Conservation (phyloP, 257 asterid genomes). For the Capsicum chinense region DNA sequence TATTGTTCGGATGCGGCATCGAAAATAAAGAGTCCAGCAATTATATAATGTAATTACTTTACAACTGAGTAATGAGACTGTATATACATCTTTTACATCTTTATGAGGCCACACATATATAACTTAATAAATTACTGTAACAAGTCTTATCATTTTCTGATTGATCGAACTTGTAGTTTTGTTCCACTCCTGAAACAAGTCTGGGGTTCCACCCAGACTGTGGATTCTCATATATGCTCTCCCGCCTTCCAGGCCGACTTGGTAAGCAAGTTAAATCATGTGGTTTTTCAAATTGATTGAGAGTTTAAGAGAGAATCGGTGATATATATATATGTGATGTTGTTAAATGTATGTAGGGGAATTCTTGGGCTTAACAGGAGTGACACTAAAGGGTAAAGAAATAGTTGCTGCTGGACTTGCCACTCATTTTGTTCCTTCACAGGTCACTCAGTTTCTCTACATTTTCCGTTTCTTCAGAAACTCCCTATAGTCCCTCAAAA, state of each 20-base stretch:
- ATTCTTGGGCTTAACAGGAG: slow-evolving; percentile 80
- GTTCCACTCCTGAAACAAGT: slow-evolving; percentile 90
- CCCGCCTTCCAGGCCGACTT: slow-evolving; percentile 74
- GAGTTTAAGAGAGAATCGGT: neutral
- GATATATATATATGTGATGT: neutral
- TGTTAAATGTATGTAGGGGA: slow-evolving; percentile 55
- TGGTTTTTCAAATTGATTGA: neutral
- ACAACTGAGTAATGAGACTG: too few species aligned
- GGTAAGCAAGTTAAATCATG: slow-evolving; percentile 41
- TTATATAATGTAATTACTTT: too few species aligned
- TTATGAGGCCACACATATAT: too few species aligned
- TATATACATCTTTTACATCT: too few species aligned
- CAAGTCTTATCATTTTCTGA: too few species aligned
- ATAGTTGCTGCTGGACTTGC: slow-evolving; percentile 82
- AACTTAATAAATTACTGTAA: too few species aligned
- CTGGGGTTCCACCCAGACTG: slow-evolving; percentile 91
- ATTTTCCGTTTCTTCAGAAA: neutral
- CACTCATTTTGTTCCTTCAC: slow-evolving; percentile 82
- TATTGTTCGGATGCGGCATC: too few species aligned
- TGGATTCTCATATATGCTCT: slow-evolving; percentile 29
- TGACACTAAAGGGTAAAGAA: slow-evolving; percentile 75
- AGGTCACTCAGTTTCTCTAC: slow-evolving; percentile 44
- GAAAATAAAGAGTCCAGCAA: too few species aligned
- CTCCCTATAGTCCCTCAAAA: neutral
- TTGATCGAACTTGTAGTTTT: slow-evolving; percentile 51